These are phyloP conservation scores for Trypanosoma melophagium DNA, from an alignment of 208 protist genomes.

Conservation along the genomic window DNA sequence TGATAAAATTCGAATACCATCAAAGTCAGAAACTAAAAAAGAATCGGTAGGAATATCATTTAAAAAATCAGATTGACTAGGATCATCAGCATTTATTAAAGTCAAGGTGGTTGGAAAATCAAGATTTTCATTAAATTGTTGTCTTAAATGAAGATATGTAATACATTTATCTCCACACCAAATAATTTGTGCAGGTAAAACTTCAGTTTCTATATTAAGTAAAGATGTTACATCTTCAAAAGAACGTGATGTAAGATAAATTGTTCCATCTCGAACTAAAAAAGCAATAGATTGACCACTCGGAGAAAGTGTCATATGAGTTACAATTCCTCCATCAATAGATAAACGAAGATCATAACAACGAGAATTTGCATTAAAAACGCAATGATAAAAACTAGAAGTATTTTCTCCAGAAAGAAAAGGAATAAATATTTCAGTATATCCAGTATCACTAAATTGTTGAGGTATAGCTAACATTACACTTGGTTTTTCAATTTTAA, in stretches of 20 bases:
- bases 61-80: conserved; percentile 48
- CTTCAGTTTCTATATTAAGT: conserved; percentile 35
- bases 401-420: conserved; percentile 24
- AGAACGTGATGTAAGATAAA: conserved; percentile 53
- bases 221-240: conserved; percentile 59
- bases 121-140: conserved; percentile 27
- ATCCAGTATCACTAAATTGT: conserved; percentile 36
- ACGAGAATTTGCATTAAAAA: conserved; percentile 26
- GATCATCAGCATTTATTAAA: conserved; percentile 51
- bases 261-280: conserved; percentile 55
- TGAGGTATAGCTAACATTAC: conserved; percentile 31
- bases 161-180: conserved; percentile 66
- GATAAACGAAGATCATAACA: conserved; percentile 49
- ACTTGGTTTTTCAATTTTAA: conserved; percentile 16
- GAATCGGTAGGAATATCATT: conserved; percentile 56
- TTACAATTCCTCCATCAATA: conserved; percentile 57
- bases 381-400: conserved; percentile 38
- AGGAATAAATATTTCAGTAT: conserved; percentile 39
- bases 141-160: conserved; percentile 29
- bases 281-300: conserved; percentile 42
- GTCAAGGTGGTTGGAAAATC: conserved; percentile 44
- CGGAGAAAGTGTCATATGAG: conserved; percentile 59
- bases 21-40: conserved; percentile 48
- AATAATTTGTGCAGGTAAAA: conserved; percentile 37
- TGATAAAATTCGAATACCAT: conserved; percentile 62